phyloP scores from a whole-genome alignment of 2,329 filamentous ascomycete species.

The Fusarium cicatricum region DNA sequence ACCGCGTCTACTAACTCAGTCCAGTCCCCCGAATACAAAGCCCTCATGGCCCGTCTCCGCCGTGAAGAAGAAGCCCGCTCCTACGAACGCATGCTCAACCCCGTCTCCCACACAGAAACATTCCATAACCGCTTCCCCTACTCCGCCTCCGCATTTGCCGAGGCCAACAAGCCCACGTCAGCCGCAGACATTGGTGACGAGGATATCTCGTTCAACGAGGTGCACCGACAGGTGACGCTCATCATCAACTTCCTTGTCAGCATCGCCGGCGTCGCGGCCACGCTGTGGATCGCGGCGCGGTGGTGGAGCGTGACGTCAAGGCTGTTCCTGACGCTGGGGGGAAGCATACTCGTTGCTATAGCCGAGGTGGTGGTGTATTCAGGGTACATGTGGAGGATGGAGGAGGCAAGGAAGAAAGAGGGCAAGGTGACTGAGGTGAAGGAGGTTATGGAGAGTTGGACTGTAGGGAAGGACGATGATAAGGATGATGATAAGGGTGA shows the following conservation, averaged over 20 bases:
- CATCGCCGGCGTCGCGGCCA: slow-evolving; percentile 79
- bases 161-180: slow-evolving; percentile 58
- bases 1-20: slow-evolving; percentile 1
- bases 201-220: slow-evolving; percentile 73
- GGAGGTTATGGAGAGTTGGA: slow-evolving; percentile 77
- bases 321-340: slow-evolving; percentile 74
- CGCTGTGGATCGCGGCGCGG: slow-evolving; percentile 79
- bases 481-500: slow-evolving; percentile 46
- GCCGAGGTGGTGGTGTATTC: slow-evolving; percentile 82
- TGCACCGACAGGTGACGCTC: slow-evolving; percentile 82
- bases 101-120: slow-evolving; percentile 62
- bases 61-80: slow-evolving; percentile 81
- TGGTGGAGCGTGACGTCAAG: slow-evolving; percentile 79
- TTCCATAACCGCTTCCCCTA: slow-evolving; percentile 67
- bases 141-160: slow-evolving; percentile 64
- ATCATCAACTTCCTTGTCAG: slow-evolving; percentile 92
- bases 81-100: slow-evolving; percentile 83
- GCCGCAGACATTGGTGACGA: slow-evolving; percentile 63
- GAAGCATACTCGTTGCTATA: slow-evolving; percentile 73
- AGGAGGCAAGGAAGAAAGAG: slow-evolving; percentile 71
- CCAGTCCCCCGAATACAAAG: slow-evolving; percentile 83
- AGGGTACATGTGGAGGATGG: slow-evolving; percentile 76
- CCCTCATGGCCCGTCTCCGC: slow-evolving; percentile 85
- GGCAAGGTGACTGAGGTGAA: slow-evolving; percentile 69
- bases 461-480: slow-evolving; percentile 57